These are phyloP conservation scores for Carallia brachiata DNA, from an alignment of 345 rosid genomes.

Conservation along the genomic window DNA sequence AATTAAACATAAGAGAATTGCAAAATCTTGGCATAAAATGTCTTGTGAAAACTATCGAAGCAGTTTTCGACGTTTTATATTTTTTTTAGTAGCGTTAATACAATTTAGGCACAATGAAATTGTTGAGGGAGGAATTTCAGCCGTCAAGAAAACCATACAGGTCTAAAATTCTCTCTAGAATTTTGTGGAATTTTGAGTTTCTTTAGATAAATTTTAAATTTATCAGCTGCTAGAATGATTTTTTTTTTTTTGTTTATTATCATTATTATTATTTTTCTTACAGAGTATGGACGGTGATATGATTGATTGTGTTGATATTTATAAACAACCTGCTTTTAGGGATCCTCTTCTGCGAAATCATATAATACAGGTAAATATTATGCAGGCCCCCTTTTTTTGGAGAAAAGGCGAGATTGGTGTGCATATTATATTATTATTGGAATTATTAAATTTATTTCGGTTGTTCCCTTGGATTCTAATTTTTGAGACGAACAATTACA, in stretches of 20 bases:
- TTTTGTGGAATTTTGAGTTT: not conserved
- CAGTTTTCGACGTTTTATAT: not conserved
- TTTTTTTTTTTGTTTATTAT: not conserved
- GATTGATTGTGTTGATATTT: not conserved
- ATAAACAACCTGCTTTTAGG: slow-evolving; percentile 5
- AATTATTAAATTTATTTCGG: too few relatives aligned
- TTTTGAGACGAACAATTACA: too few relatives aligned
- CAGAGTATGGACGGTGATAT: not conserved
- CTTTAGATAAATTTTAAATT: not conserved
- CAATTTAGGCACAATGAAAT: not conserved
- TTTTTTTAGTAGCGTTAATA: not conserved
- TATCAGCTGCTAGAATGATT: too few relatives aligned
- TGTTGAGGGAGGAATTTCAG: not conserved
- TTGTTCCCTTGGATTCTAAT: too few relatives aligned
- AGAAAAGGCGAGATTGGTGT: too few relatives aligned
- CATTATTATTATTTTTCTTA: not conserved
- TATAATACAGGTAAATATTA: not conserved
- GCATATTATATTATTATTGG: too few relatives aligned
- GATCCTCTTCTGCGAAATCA: not conserved
- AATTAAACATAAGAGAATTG: not conserved
- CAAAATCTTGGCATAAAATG: not conserved
- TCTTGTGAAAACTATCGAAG: not conserved
- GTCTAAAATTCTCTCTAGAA: not conserved
- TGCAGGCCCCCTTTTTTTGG: not conserved
- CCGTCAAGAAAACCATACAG: not conserved